A percentile compares a stretch with the other conserved stretches of the same genome.
Conservation (phyloP, 2,329 filamentous ascomycete genomes). For the Acephala macrosclerotiorum region DNA sequence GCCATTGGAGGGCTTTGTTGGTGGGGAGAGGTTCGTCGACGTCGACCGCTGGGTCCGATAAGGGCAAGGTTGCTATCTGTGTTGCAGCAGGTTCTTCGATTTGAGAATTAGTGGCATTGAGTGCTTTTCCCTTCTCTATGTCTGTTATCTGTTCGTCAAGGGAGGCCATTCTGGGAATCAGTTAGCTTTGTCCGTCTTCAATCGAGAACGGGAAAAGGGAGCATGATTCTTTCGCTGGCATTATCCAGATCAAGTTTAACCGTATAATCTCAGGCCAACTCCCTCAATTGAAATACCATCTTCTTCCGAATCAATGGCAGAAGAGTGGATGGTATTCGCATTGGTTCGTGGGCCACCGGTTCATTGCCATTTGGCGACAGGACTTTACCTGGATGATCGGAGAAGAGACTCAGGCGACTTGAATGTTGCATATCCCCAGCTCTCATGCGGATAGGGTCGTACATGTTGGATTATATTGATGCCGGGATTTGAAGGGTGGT, state of each 20-base stretch:
- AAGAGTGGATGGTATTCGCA: conserved; percentile 22
- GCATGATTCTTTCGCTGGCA: conserved; percentile 99
- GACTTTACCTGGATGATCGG: conserved; percentile 36
- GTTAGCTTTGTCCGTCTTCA: conserved; percentile 30
- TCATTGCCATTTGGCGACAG: conserved; percentile 33
- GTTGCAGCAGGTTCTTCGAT: conserved; percentile 7
- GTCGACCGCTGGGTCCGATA: conserved; percentile 27
- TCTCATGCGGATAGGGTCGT: conserved; percentile 21
- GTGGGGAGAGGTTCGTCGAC: conserved; percentile 22
- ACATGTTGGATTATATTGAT: conserved; percentile 20
- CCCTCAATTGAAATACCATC: conserved; percentile 20
- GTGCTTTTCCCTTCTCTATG: conserved; percentile 31
- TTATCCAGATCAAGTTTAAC: conserved; percentile 97
- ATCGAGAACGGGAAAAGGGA: conserved; percentile 12
- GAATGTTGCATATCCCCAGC: conserved; percentile 33
- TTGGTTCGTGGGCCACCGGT: conserved; percentile 35
- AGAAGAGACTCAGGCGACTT: conserved; percentile 29
- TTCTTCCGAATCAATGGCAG: conserved; percentile 16
- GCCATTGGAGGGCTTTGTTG: conserved; percentile 29
- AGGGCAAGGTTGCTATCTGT: conserved; percentile 1
- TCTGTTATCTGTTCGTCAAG: conserved; percentile 30
- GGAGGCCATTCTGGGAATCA: conserved; percentile 29
- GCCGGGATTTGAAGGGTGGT: background rate
- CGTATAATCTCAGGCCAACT: conserved; percentile 83
- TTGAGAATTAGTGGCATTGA: conserved; percentile 6